Base-by-base conservation (phyloP, 2,329 filamentous ascomycete genomes). In the Verticillium nubilum region DNA sequence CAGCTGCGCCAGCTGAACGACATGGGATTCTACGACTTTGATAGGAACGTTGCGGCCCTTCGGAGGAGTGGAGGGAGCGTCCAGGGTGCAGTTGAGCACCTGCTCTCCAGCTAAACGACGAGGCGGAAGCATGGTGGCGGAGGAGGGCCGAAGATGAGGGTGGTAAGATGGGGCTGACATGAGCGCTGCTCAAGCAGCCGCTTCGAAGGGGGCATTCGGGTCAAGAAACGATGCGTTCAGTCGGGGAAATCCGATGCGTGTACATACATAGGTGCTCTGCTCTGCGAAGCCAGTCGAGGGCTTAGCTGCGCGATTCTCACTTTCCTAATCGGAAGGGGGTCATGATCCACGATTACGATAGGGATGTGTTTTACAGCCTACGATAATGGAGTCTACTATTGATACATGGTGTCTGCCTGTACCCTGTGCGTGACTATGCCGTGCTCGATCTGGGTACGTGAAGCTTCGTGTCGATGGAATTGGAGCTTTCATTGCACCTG, bases 21-120 rank as follows among this genome's bases (percentile, higher is more conserved):
- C 65, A 99, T 99, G 95, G 95, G 95, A 3, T 99, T 99, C 76
- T 97, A 87, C 72, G 93, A 99, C 70, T 99, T 98, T 70, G 94
- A 99, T 57, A 80, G 90, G 66, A 99, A 99, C 67, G 86, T 99
- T 31, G 87, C 90, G 59, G 95, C 95, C 5, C 77, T 99, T 69
- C 84, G 94, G 73, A 85, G 94, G 68, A 91, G 91, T 61, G 95
- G 95, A 9, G 95, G 95, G 12, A 97, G 91, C 72, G 95, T 98
- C 47, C 92, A 98, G 72, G 95, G 94, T 12, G 95, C 91, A 5
- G 85, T 96, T 58, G 90, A 95, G 75, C 86, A 91, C 68, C 76
- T 96, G 59, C 74, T 90, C 29, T 76, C 42, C 42, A 25, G 42
- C 23, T 47, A 23, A 9, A 47, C n/a, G 42, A 13, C 5, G 29